Conservation (phyloP, 2,329 filamentous ascomycete species). For the Aspergillus versicolor region DNA sequence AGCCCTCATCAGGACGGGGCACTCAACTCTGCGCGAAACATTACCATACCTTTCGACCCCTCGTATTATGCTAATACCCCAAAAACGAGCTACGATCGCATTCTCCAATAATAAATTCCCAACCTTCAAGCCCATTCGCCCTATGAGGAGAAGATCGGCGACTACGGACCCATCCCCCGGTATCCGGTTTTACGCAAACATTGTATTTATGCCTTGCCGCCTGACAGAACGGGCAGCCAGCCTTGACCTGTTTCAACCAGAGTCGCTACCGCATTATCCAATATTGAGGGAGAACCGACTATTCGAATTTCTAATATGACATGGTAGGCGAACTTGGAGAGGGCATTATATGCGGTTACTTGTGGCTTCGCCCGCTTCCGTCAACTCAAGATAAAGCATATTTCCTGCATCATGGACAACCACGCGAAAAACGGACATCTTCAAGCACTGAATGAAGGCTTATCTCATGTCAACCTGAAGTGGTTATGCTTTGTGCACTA, state of each 20-base stretch:
- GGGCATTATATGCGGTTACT: neutral
- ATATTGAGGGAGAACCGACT: no score
- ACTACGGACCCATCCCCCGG: constrained; percentile 18
- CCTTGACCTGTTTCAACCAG: constrained; percentile 4
- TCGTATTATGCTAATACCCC: constrained; percentile 9
- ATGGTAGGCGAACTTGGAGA: no score
- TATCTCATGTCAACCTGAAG: neutral
- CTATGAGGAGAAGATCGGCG: constrained; percentile 1
- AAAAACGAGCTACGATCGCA: neutral
- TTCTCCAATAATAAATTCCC: constrained; percentile 9
- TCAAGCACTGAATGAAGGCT: neutral
- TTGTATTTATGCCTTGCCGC: constrained; percentile 18
- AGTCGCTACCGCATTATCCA: no score
- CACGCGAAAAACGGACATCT: neutral
- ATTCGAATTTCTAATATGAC: no score
- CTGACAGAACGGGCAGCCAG: constrained; percentile 9
- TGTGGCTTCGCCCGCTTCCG: neutral
- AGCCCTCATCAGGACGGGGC: constrained; percentile 10
- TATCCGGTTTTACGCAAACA: constrained; percentile 12
- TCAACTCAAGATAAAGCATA: neutral
- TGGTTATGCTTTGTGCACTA: neutral
- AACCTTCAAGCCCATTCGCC: neutral
- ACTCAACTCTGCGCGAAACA: constrained; percentile 2
- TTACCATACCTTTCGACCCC: constrained; percentile 12
- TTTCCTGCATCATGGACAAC: neutral